Base-by-base conservation (phyloP, 1,139 yeast species). In the Blastobotrys aristatus region DNA sequence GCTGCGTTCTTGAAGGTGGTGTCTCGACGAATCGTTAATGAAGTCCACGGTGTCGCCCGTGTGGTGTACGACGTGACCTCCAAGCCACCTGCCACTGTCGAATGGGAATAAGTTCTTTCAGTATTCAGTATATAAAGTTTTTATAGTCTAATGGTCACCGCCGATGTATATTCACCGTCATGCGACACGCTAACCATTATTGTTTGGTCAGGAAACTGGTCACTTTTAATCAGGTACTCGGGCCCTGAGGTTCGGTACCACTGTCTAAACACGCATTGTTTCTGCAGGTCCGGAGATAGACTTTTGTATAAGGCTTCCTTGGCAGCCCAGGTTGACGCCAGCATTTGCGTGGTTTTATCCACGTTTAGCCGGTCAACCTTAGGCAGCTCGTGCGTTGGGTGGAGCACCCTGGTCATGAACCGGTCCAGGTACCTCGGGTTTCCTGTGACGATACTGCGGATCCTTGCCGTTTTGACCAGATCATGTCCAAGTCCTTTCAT, bases 61-160 rank as follows among this genome's bases (percentile, higher is more conserved):
- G 98, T 94, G 53, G 94, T 96, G 50, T 94, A 92, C 70, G 99
- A 92, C 70, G 90, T 94, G 68, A 92, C 98, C 55, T 89, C 97
- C 54, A 92, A 92, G 75, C 98, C 98, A 52, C 98, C 98, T 56
- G 98, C 98, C 53, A 94, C 98, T 53, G 98, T 92, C 60, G 98
- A 92, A 72, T 92, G 97, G 97, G 98, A 92, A 75, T 92, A 84
- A 64, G n/a, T n/a, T n/a, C n/a, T n/a, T n/a, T n/a, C n/a, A n/a
- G n/a, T n/a, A n/a, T n/a, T n/a, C n/a, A n/a, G n/a, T n/a, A n/a
- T n/a, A n/a, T n/a, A n/a, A n/a, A n/a, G n/a, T n/a, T n/a, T n/a
- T n/a, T 41, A 13, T 13, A 39, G 35, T 41, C 67, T 40, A 36
- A 66, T 40, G 3, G 63, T 67, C 48, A 59, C 58, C 2, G 71